Conservation (phyloP, 2,329 filamentous ascomycete species). For the Hypoxylon sp. region DNA sequence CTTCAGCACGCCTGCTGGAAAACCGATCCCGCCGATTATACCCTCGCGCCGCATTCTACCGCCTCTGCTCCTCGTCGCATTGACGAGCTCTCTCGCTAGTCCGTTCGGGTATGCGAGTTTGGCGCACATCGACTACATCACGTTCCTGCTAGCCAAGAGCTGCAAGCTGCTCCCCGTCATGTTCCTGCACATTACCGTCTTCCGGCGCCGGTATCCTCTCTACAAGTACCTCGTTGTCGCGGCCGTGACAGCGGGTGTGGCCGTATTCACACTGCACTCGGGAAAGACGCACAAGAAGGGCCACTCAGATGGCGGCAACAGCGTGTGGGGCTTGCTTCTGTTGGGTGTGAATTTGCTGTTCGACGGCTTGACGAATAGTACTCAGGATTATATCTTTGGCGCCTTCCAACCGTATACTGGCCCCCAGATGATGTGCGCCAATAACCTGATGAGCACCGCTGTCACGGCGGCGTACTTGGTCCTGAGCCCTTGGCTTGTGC, state of each 20-base stretch:
- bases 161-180: conserved; percentile 99
- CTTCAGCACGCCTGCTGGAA: conserved; percentile 68
- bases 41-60: conserved; percentile 80
- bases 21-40: conserved; percentile 75
- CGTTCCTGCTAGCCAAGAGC: conserved; percentile 95
- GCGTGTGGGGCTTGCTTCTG: conserved; percentile 83
- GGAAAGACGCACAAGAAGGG: conserved; percentile 66
- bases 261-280: conserved; percentile 92
- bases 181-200: conserved; percentile 93
- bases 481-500: conserved; percentile 82
- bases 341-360: conserved; percentile 92
- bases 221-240: conserved; percentile 97
- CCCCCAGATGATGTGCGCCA: conserved; percentile 99
- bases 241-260: conserved; percentile 91
- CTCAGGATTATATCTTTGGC: conserved; percentile 93
- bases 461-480: conserved; percentile 83
- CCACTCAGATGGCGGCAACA: conserved; percentile 65
- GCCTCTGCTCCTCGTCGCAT: conserved; percentile 85
- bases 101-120: conserved; percentile 95
- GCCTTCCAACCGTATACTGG: conserved; percentile 85
- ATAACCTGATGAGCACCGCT: conserved; percentile 87
- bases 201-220: conserved; percentile 87
- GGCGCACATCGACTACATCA: conserved; percentile 96
- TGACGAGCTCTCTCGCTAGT: conserved; percentile 90
- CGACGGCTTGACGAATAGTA: conserved; percentile 95